Percentiles rank a stretch among this genome's conserved stretches.
These are phyloP conservation scores for Sporodiniella umbellata DNA, from an alignment of 371 early-diverging fungal species.

Conservation along the genomic window DNA sequence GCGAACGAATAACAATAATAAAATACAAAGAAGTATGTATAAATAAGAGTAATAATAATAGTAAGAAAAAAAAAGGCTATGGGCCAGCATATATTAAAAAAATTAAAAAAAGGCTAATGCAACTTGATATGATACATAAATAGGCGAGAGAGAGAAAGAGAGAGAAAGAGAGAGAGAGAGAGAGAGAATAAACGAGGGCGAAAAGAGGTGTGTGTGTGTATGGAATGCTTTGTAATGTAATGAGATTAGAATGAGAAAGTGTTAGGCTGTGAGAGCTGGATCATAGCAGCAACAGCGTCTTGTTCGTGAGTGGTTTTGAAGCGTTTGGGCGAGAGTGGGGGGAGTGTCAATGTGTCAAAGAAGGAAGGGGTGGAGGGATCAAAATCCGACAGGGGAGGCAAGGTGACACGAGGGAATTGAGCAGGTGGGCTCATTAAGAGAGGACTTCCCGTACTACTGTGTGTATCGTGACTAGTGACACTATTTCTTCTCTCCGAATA, in stretches of 20 bases:
- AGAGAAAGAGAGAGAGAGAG: no score
- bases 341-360: constrained; percentile 4
- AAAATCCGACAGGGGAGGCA: constrained; percentile 1
- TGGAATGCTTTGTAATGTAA: neutral
- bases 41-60: no score
- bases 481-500: constrained; percentile 20
- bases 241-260: neutral
- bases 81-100: neutral
- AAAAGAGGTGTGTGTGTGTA: neutral
- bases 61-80: neutral
- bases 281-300: constrained; percentile 38
- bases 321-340: constrained; percentile 11
- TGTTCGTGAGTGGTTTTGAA: constrained; percentile 19
- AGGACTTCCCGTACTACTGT: constrained; percentile 16
- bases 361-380: neutral
- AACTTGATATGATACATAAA: neutral
- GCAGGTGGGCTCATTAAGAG: constrained; percentile 1
- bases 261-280: constrained; percentile 23
- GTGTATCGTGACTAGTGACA: constrained; percentile 27
- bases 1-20: no score
- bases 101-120: neutral
- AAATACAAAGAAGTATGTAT: no score
- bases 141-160: no score
- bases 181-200: no score
- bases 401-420: constrained; percentile 1